Evolutionary conservation across 1,284 basidiomycete genomes (phyloP).

Genomic region (Austropuccinia psidii): DNA sequence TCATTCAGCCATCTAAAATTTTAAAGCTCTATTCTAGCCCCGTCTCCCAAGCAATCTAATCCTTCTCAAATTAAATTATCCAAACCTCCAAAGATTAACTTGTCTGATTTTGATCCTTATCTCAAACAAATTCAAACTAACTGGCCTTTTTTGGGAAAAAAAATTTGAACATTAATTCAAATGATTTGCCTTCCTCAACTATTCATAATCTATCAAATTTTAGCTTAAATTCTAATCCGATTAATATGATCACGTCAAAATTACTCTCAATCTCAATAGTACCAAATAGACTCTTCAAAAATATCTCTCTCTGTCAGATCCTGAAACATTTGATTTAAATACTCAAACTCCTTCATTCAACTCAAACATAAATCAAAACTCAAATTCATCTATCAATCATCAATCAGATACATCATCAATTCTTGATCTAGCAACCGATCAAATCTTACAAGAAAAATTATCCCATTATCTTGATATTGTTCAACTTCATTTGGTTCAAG

Average conservation of each 20-base stretch:
- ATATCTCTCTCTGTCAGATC: slow-evolving; percentile 76
- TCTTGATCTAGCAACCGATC: slow-evolving; percentile 49
- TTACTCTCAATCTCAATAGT: slow-evolving; percentile 65
- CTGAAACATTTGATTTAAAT: slow-evolving; percentile 70
- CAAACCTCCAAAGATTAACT: slow-evolving; percentile 65
- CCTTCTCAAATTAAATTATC: slow-evolving; percentile 64
- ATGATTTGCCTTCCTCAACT: too few relatives aligned
- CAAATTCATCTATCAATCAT: slow-evolving; percentile 43
- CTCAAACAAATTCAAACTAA: slow-evolving; percentile 64
- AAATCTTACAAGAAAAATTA: slow-evolving; percentile 76
- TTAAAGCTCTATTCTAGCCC: slow-evolving; percentile 26
- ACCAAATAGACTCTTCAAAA: slow-evolving; percentile 70
- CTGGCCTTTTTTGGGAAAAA: slow-evolving; percentile 56
- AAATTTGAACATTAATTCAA: slow-evolving; percentile 5
- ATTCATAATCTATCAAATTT: neutral
- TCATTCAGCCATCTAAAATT: too few relatives aligned
- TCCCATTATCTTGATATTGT: slow-evolving; percentile 89
- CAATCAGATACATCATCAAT: slow-evolving; percentile 49
- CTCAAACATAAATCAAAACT: slow-evolving; percentile 38
- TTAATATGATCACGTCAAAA: too few relatives aligned
- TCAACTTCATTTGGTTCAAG: slow-evolving; percentile 86
- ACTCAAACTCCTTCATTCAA: slow-evolving; percentile 55
- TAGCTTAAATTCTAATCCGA: slow-evolving; percentile 42
- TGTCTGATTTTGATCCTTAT: slow-evolving; percentile 78
- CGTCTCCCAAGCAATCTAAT: slow-evolving; percentile 55